These are phyloP conservation scores for Sutorius eximius DNA, from an alignment of 1,284 basidiomycete species.

Conservation along the genomic window DNA sequence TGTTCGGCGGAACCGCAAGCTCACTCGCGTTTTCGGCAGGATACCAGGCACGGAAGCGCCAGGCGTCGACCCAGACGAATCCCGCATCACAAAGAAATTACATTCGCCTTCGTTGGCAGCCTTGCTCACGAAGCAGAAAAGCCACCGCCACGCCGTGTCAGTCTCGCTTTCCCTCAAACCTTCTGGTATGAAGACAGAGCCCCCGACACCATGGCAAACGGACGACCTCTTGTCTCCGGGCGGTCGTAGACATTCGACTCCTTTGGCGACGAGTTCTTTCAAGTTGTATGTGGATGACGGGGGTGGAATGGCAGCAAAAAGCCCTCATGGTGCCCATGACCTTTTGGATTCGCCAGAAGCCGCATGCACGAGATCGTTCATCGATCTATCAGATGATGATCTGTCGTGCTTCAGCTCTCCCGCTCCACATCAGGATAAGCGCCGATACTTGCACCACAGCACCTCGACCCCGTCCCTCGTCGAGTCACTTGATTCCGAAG, in stretches of 20 bases:
- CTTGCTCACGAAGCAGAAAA: constrained; percentile 32
- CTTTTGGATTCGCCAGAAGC: constrained; percentile 10
- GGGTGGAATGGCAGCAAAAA: constrained; percentile 1
- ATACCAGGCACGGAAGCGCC: constrained; percentile 46
- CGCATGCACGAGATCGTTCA: constrained; percentile 55
- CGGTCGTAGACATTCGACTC: constrained; percentile 54
- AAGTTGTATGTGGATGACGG: constrained; percentile 30
- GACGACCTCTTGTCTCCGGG: constrained; percentile 20
- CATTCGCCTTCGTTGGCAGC: constrained; percentile 26
- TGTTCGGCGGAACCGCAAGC: constrained; percentile 71
- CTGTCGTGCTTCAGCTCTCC: constrained; percentile 15
- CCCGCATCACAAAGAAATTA: constrained; percentile 23
- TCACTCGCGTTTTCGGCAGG: constrained; percentile 75
- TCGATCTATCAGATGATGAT: constrained; percentile 59
- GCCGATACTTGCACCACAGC: constrained; percentile 28
- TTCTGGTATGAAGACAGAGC: constrained; percentile 23
- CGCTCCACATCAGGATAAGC: constrained; percentile 12
- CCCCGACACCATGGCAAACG: constrained; percentile 28
- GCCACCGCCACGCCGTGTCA: constrained; percentile 43
- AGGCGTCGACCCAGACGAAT: constrained; percentile 31
- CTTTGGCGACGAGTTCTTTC: constrained; percentile 40
- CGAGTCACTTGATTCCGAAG: constrained; percentile 52
- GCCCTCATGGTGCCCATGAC: constrained; percentile 3
- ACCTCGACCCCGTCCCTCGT: constrained; percentile 46
- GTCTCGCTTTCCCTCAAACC: constrained; percentile 35